These are phyloP conservation scores for Colletotrichum viniferum DNA, from an alignment of 2,329 filamentous ascomycete genomes.

Conservation along the genomic window DNA sequence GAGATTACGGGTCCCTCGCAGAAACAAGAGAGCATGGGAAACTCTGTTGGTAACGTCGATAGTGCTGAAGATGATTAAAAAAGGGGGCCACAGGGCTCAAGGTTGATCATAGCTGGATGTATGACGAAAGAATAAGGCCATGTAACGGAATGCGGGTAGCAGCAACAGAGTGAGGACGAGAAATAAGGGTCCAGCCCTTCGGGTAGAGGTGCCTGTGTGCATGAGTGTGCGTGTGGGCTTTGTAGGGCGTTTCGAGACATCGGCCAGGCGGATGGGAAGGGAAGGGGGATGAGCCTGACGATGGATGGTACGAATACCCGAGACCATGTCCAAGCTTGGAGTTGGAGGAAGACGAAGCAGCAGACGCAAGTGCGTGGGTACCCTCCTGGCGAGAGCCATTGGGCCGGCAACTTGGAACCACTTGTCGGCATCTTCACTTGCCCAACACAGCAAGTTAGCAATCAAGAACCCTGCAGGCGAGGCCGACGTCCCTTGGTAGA, in stretches of 20 bases:
- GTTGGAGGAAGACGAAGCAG: background rate
- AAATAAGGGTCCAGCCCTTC: background rate
- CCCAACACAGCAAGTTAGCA: background rate
- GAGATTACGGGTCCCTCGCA: background rate
- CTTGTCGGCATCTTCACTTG: background rate
- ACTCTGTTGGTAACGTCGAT: background rate
- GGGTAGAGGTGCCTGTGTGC: background rate
- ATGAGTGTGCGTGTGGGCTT: background rate
- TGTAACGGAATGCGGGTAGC: background rate
- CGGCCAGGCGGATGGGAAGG: background rate
- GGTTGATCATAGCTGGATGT: background rate
- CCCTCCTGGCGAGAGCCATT: background rate
- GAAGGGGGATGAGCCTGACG: background rate
- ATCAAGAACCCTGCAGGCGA: background rate
- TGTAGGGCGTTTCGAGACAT: background rate
- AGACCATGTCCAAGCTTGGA: background rate
- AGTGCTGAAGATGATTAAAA: background rate
- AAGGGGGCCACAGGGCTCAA: slow-evolving; percentile 2
- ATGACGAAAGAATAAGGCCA: slow-evolving; percentile 12
- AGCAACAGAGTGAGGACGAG: background rate
- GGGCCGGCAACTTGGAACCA: background rate
- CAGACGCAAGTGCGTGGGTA: background rate
- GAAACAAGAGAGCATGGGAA: background rate
- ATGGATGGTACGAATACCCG: background rate
- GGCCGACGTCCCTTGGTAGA: background rate